phyloP scores from a whole-genome alignment of 1,284 basidiomycete species.

The Ustilago trichophora region DNA sequence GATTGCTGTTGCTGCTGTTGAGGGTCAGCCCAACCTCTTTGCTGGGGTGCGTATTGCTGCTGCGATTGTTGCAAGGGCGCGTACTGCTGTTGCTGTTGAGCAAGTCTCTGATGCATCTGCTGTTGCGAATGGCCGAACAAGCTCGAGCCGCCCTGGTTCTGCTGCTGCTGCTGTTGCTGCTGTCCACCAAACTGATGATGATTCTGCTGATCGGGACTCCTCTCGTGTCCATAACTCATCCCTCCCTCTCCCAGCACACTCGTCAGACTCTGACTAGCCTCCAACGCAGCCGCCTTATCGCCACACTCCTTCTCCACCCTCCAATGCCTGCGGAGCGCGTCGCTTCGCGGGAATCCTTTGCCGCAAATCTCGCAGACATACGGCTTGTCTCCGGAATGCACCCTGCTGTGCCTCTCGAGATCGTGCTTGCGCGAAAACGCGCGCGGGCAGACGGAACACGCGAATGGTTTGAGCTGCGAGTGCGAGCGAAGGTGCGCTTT shows the following conservation, averaged over 20 bases:
- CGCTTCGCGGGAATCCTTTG: constrained; percentile 64
- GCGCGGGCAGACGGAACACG: constrained; percentile 59
- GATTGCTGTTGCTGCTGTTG: constrained; percentile 18
- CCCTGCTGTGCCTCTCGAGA: constrained; percentile 63
- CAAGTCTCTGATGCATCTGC: constrained; percentile 6
- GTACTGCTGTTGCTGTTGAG: constrained; percentile 1
- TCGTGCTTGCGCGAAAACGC: constrained; percentile 65
- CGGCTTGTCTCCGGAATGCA: constrained; percentile 65
- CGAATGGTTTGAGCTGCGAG: constrained; percentile 61
- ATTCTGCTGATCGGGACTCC: constrained; percentile 30
- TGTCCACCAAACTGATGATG: constrained; percentile 10
- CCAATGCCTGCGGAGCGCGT: constrained; percentile 64
- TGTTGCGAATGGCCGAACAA: constrained; percentile 5
- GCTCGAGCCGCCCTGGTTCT: constrained; percentile 2
- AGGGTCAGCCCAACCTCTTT: constrained; percentile 9
- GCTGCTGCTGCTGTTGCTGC: constrained; percentile 14
- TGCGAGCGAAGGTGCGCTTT: constrained; percentile 60
- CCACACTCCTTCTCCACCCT: constrained; percentile 61
- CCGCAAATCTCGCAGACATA: constrained; percentile 64
- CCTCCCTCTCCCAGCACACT: constrained; percentile 21
- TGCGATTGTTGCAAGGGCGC: background rate
- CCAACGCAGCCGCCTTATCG: constrained; percentile 52
- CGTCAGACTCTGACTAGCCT: constrained; percentile 46
- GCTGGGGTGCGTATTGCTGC: constrained; percentile 15
- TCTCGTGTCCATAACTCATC: constrained; percentile 23